Base-by-base conservation (phyloP, 768 basidiomycete genomes). In the Kwoniella botswanensis region DNA sequence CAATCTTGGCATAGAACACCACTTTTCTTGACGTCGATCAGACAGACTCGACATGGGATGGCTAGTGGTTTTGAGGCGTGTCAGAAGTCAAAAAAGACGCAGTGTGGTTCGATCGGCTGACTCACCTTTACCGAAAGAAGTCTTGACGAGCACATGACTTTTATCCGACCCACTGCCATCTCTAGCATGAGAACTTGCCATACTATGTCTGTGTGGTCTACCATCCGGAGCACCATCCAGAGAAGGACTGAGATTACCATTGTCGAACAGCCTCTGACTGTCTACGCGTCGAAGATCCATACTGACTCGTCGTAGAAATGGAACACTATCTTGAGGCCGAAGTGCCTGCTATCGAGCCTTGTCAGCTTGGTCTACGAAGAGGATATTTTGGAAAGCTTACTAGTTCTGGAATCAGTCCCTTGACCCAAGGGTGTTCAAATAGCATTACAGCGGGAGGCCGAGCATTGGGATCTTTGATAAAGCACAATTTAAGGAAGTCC, bases 261-360 rank as follows among this genome's bases (percentile, higher is more conserved):
- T 52, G 18, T 65, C 67, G 60, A 80, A 80, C 1, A 80, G 62
- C 11, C 70, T 64, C 11, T 70, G 46, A 41, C 73, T 70, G 59
- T 92, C 91, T 21, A 88, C 86, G 83, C 91, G 92, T 70, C 92
- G 90, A 65, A 93, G 80, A 78, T 97, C 95, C 69, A 89, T 87
- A 81, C 93, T 94, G 79, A 97, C 91, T 4, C 95, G 91, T 41
- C 94, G 90, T 13, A 97, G 86, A 87, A 97, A 97, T 11, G 96
- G 96, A 44, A 98, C 92, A 79, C 93, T 94, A 79, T 98, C 96
- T 79, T 97, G 92, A 59, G 92, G 92, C 24, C 93, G 91, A 41
- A 96, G 85, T 4, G 67, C 65, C 75, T 93, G 26, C 90, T 91
- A 18, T 68, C 6, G 21, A 11, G 21, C 18, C 43, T 29, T 42